These are phyloP conservation scores for Suillus subluteus DNA, from an alignment of 768 basidiomycete genomes.

Conservation along the genomic window DNA sequence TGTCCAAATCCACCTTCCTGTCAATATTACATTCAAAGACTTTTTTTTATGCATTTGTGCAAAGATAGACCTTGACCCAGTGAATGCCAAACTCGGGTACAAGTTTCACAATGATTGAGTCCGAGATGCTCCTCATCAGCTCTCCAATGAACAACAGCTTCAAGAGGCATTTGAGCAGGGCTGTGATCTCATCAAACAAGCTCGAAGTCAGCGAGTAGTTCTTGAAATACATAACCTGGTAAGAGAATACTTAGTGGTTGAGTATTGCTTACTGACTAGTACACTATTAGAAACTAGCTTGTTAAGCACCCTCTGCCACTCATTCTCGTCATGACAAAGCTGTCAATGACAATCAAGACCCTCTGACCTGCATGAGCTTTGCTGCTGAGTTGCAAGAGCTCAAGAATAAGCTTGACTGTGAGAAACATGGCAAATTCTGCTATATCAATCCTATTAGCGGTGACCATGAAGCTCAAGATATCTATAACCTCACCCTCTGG, in stretches of 20 bases:
- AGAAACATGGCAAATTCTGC: not conserved
- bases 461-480: constrained; percentile 2
- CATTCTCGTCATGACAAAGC: not conserved
- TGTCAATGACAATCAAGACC: not conserved
- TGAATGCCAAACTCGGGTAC: not conserved
- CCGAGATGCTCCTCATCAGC: not conserved
- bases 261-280: no score
- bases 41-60: not conserved
- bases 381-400: not conserved
- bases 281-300: no score
- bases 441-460: constrained; percentile 7
- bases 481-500: not conserved
- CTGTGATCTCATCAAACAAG: not conserved
- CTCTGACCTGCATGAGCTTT: not conserved
- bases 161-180: not conserved
- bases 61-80: not conserved
- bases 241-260: no score
- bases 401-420: not conserved
- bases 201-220: not conserved
- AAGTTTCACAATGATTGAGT: not conserved
- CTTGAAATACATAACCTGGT: not conserved
- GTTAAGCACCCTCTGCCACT: not conserved
- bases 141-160: not conserved
- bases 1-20: not conserved
- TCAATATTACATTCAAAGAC: not conserved